These are phyloP conservation scores for Zarea fungicola DNA, from an alignment of 2,329 filamentous ascomycete species.

Conservation along the genomic window DNA sequence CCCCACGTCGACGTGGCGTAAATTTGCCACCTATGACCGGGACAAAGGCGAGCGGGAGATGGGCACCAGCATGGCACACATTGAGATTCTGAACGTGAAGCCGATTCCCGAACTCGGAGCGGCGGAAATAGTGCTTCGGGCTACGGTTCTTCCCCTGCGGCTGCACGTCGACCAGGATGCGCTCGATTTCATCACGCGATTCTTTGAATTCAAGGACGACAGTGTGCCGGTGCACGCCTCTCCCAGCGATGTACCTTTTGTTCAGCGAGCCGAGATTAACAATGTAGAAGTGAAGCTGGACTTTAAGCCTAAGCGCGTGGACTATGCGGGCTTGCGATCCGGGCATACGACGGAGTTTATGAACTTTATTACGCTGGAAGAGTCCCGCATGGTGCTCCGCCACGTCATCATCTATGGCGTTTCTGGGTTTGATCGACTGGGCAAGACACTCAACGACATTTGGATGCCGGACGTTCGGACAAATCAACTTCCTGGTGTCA, in stretches of 20 bases:
- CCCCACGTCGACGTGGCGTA: conserved; percentile 95
- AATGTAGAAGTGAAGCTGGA: conserved; percentile 78
- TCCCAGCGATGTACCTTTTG: conserved; percentile 71
- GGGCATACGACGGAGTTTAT: conserved; percentile 96
- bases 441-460: conserved; percentile 86
- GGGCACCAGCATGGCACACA: conserved; percentile 81
- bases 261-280: conserved; percentile 85
- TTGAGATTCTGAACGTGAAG: conserved; percentile 83
- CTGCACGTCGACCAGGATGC: conserved; percentile 97
- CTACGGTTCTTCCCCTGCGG: conserved; percentile 73
- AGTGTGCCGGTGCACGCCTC: conserved; percentile 47
- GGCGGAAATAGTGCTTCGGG: conserved; percentile 80
- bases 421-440: conserved; percentile 82
- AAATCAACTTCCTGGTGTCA: conserved; percentile 82
- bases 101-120: conserved; percentile 79
- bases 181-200: conserved; percentile 91
- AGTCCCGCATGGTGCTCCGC: conserved; percentile 76
- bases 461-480: conserved; percentile 92
- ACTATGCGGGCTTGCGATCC: conserved; percentile 87
- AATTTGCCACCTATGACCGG: conserved; percentile 90
- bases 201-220: conserved; percentile 96
- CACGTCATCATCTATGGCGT: conserved; percentile 92
- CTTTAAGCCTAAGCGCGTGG: conserved; percentile 97
- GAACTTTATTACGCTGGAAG: conserved; percentile 94
- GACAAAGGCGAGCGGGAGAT: conserved; percentile 83